Evolutionary conservation across 805 yeast genomes (phyloP).

Genomic region (Myxozyma neotropica): DNA sequence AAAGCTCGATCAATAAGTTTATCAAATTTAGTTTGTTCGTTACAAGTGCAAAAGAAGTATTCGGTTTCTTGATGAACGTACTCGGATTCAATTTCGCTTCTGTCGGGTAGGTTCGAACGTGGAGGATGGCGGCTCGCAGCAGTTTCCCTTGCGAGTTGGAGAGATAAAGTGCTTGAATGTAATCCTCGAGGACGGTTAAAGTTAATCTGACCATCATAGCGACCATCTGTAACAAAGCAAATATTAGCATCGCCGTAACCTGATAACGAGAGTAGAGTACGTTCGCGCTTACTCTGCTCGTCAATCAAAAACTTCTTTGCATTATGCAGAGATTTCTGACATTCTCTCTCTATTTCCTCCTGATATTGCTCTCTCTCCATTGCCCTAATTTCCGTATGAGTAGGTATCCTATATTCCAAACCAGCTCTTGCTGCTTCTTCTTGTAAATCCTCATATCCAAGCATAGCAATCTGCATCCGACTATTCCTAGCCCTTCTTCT

Average conservation of each 20-base stretch:
- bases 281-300: background rate
- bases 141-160: background rate
- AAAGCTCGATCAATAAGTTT: background rate
- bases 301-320: background rate
- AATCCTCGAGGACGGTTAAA: background rate
- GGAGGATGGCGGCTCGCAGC: background rate
- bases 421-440: background rate
- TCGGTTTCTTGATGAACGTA: background rate
- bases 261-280: no score
- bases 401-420: background rate
- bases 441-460: background rate
- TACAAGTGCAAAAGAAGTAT: background rate
- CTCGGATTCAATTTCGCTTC: background rate
- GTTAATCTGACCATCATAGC: background rate
- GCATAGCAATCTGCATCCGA: background rate
- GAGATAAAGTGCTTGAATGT: background rate
- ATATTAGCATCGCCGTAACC: background rate
- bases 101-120: background rate
- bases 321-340: background rate
- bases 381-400: background rate
- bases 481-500: background rate
- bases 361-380: background rate
- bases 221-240: background rate
- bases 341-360: background rate
- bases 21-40: background rate